These are phyloP conservation scores for Suillus bovinus DNA, from an alignment of 768 basidiomycete genomes.

Conservation along the genomic window DNA sequence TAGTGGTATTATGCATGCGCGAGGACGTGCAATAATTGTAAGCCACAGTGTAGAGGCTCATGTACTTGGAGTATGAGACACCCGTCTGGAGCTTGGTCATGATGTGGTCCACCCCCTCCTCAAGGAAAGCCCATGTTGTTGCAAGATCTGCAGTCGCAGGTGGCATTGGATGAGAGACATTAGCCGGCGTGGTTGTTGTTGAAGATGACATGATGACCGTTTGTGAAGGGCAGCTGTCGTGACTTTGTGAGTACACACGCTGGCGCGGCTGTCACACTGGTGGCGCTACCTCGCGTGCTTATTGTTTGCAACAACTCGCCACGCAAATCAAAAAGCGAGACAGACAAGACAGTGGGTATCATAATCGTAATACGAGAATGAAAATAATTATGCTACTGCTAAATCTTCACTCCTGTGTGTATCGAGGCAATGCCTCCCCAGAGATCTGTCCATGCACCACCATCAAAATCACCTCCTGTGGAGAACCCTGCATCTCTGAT, in stretches of 20 bases:
- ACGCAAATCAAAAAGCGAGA: not conserved
- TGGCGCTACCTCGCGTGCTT: slow-evolving; percentile 25
- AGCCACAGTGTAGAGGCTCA: slow-evolving; percentile 86
- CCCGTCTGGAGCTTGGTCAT: slow-evolving; percentile 90
- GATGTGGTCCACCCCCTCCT: slow-evolving; percentile 86
- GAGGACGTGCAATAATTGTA: slow-evolving; percentile 98
- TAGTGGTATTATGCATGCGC: slow-evolving; percentile 61
- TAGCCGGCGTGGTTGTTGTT: slow-evolving; percentile 33
- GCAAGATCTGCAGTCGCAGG: slow-evolving; percentile 67
- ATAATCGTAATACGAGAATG: not conserved
- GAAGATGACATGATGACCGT: slow-evolving; percentile 34
- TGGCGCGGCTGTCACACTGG: slow-evolving; percentile 23
- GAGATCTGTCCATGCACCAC: slow-evolving; percentile 82
- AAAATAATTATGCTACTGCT: slow-evolving; percentile 21
- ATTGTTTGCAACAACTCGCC: slow-evolving; percentile 6
- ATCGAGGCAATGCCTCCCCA: slow-evolving; percentile 90
- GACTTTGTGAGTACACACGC: slow-evolving; percentile 3
- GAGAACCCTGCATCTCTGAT: slow-evolving; percentile 83
- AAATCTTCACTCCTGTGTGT: slow-evolving; percentile 82
- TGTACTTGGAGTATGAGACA: slow-evolving; percentile 88
- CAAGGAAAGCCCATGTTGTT: slow-evolving; percentile 87
- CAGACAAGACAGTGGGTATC: not conserved
- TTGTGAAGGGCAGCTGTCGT: slow-evolving; percentile 19
- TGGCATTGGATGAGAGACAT: slow-evolving; percentile 54
- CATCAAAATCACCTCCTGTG: slow-evolving; percentile 69